phyloP scores from a whole-genome alignment of 441 rosid species.

The Lagerstroemia fauriei region DNA sequence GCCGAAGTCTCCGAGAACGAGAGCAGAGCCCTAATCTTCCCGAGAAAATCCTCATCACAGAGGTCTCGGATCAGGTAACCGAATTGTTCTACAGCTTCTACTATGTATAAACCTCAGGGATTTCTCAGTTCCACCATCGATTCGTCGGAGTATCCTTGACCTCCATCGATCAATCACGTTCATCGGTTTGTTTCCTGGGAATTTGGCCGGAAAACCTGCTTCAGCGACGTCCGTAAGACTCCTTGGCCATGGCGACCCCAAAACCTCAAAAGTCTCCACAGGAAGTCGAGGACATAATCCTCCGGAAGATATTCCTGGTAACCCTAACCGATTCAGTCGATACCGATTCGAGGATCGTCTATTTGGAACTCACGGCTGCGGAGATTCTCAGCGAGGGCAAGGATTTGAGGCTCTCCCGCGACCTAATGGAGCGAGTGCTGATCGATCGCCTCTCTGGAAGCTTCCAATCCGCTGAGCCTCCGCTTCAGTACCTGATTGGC shows the following conservation, averaged over 20 bases:
- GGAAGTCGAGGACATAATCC: constrained; percentile 88
- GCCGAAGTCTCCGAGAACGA: neutral
- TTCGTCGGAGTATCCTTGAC: neutral
- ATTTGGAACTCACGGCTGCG: constrained; percentile 81
- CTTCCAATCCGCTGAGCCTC: constrained; percentile 55
- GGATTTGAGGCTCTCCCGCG: constrained; percentile 63
- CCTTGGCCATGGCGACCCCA: constrained; percentile 51
- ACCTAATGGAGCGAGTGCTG: constrained; percentile 70
- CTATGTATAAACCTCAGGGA: neutral
- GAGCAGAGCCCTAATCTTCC: neutral
- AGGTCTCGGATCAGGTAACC: neutral
- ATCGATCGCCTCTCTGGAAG: constrained; percentile 79
- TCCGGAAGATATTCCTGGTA: constrained; percentile 70
- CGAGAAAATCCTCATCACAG: neutral
- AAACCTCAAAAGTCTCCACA: constrained; percentile 62
- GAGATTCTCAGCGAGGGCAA: constrained; percentile 93
- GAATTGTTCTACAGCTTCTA: neutral
- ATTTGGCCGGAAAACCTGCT: neutral
- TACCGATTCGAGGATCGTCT: constrained; percentile 56
- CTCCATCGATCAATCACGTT: neutral
- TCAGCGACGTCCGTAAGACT: neutral
- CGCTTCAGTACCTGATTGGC: constrained; percentile 64
- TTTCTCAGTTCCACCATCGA: neutral
- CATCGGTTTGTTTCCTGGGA: neutral
- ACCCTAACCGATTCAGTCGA: constrained; percentile 52